Base-by-base conservation (phyloP, 768 basidiomycete genomes). In the Termitomyces sp. region DNA sequence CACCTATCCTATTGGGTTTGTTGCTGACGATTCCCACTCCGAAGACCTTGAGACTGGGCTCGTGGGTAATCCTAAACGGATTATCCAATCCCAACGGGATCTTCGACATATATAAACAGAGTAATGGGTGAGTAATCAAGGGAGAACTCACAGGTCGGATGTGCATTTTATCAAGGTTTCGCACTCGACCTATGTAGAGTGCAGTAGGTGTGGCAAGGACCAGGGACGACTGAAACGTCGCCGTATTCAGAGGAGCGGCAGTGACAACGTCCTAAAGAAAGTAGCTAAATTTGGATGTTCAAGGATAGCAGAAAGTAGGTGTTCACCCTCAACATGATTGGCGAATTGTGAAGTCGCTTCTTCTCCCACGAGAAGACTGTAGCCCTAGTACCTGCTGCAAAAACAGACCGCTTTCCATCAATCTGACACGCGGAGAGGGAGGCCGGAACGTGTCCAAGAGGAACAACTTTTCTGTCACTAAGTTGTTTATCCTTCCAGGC, bases 131-230 rank as follows among this genome's bases (percentile, higher is more conserved):
- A 14, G 10, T 5, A 0, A 17, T 14, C 37, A 23, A 7, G 8
- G 17, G 46, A 41, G 37, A 33, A 59, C 80, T 60, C 67, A 91
- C 91, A 37, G 90, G 81, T 55, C 85, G 84, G 46, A 95, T 84
- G 63, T 95, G 89, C 68, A 94, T 77, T 68, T 89, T 90, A 60
- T 89, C 83, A 11, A 92, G 73, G 57, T 87, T 80, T 33, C 75
- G 72, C 12, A 92, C 78, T 5, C 73, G 73, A 8, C 92, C 93
- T 45, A 96, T 81, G 48, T 80, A 70, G 15, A 94, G 68, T 0
- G 78, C 73, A 5, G 74, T 73, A 0, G 77, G 66, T 3, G 81
- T 78, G 10, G 82, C 82, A 43, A 93, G 67, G 21, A 89, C 63
- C n/a, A 92, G 68, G 1, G 84, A 81, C 0, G 77, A 73, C 23